A percentile compares a stretch with the other conserved stretches of the same genome.
phyloP scores from a whole-genome alignment of 2,329 filamentous ascomycete genomes.

The Fusarium euwallaceae region DNA sequence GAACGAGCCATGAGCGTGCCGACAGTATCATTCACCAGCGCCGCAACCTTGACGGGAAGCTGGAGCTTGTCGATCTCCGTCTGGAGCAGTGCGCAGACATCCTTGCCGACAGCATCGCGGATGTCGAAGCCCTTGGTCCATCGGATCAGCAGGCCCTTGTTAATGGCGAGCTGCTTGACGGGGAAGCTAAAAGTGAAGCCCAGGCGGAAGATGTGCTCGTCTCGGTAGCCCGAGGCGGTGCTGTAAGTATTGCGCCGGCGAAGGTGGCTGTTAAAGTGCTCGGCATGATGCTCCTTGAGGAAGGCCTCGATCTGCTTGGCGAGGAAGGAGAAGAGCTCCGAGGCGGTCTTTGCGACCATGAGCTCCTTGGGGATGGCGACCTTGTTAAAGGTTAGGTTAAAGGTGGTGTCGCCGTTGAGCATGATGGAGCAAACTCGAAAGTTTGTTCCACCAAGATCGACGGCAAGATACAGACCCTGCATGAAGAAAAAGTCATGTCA shows the following conservation, averaged over 20 bases:
- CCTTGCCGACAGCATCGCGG: conserved; percentile 91
- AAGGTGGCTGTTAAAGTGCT: conserved; percentile 82
- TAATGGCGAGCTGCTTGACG: conserved; percentile 93
- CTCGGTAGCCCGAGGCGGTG: conserved; percentile 69
- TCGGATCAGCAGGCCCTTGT: conserved; percentile 92
- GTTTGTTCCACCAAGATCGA: conserved; percentile 98
- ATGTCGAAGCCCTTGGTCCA: conserved; percentile 99
- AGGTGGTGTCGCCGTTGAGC: conserved; percentile 94
- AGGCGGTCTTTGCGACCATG: conserved; percentile 88
- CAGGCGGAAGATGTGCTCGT: conserved; percentile 88
- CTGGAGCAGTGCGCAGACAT: conserved; percentile 93
- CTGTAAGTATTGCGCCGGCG: conserved; percentile 73
- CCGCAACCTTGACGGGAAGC: conserved; percentile 93
- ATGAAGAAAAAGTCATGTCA: conserved; percentile 18
- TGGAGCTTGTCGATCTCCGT: conserved; percentile 87
- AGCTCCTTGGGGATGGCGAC: conserved; percentile 89
- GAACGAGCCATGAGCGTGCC: conserved; percentile 98
- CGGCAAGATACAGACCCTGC: conserved; percentile 93
- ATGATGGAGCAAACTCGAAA: conserved; percentile 97
- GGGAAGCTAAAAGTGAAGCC: conserved; percentile 99
- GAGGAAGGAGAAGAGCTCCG: conserved; percentile 91
- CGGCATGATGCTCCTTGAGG: conserved; percentile 86
- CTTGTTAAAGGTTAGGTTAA: conserved; percentile 93
- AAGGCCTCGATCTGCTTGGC: conserved; percentile 93
- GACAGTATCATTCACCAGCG: conserved; percentile 96